phyloP scores from a whole-genome alignment of 2,329 filamentous ascomycete species.

The Fusarium lyarnte region DNA sequence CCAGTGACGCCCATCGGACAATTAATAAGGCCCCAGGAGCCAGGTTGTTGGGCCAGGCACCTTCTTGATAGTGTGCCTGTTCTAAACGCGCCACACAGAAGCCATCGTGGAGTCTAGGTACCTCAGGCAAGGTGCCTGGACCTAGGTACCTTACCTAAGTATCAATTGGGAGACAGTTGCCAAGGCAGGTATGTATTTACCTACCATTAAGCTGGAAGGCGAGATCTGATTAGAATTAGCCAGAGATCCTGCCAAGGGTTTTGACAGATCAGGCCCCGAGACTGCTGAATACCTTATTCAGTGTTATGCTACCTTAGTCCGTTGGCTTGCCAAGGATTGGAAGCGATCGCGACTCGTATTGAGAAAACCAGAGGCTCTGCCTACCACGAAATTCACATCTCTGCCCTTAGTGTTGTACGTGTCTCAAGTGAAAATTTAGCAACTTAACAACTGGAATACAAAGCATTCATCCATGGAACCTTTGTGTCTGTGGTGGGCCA shows the following conservation, averaged over 20 bases:
- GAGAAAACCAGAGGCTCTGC: neutral
- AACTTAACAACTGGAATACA: neutral
- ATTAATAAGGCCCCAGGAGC: neutral
- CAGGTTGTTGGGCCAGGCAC: conserved; percentile 16
- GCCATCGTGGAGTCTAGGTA: conserved; percentile 6
- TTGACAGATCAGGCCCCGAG: neutral
- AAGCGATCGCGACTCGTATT: neutral
- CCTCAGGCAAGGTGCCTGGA: no score
- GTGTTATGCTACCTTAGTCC: neutral
- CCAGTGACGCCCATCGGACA: neutral
- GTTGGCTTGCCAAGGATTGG: neutral
- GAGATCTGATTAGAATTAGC: neutral
- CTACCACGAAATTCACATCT: neutral
- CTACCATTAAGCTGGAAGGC: neutral
- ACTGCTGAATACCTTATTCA: neutral
- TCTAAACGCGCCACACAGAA: conserved; percentile 19
- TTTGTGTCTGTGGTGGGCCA: neutral
- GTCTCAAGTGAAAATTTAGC: neutral
- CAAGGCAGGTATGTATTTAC: neutral
- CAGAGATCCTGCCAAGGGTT: neutral
- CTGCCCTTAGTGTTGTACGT: neutral
- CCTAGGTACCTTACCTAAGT: no score
- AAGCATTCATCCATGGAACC: neutral
- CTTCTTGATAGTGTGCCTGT: neutral
- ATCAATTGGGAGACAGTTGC: neutral